Base-by-base conservation (phyloP, 164 flowering plant genomes). In the Nymphaea colorata region DNA sequence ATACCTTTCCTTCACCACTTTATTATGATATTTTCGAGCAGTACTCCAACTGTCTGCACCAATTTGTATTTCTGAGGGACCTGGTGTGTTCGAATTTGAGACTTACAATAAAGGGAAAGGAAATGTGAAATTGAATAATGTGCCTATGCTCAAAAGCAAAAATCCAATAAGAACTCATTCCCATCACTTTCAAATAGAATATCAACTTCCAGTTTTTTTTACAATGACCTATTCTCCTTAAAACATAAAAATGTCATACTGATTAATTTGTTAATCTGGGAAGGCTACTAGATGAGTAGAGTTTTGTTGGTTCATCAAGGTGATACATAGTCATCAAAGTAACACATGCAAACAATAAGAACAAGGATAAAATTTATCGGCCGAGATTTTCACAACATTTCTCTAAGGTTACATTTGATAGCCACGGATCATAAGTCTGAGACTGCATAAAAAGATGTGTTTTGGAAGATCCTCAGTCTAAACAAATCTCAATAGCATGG, bases 301-400 rank as follows among this genome's bases (percentile, higher is more conserved):
- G 55, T 7, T 51, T 51, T 51, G 4, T 51, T 51, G 4, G 55
- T 51, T 8, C 55, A 51, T 14, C 12, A 51, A 4, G 55, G 55
- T 7, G 12, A 51, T 51, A 8, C 55, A 51, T 51, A 51, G 12
- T 7, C 55, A 51, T 51, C 7, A 14, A 8, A 7, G 55, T 51
- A 14, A 8, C 2, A 14, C 55, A 51, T 51, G 55, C 55, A 51
- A 2, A 8, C 55, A 6, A 6, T 51, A 51, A 51, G 55, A 7
- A 7, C 4, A 51, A 51, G 12, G 55, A 14, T 51, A 14, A 51
- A 51, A 51, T 51, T 14, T n/a, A n/a, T n/a, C 55, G 2, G 91
- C 99, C 96, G 91, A 97, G 77, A 94, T 91, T 81, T 84, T 89
- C 69, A 94, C 97, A 51, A 90, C 96, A 83, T 94, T 91, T 77